phyloP scores from a whole-genome alignment of 2,329 filamentous ascomycete genomes.

The Hypoxylon sp. region DNA sequence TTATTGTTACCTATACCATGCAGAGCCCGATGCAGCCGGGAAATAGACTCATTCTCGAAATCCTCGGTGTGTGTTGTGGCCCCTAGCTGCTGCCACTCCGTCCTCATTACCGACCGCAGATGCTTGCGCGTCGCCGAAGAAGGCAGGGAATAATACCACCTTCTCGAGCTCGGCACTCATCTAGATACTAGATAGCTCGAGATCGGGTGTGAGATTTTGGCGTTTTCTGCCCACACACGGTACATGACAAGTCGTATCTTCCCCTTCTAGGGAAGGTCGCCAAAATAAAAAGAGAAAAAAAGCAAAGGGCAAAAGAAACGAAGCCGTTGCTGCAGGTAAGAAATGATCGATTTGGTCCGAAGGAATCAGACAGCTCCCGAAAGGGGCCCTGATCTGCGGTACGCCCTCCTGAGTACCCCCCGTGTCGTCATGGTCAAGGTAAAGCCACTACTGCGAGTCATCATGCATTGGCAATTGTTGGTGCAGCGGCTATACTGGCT shows the following conservation, averaged over 20 bases:
- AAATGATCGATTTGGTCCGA: slow-evolving; percentile 33
- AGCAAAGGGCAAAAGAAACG: slow-evolving; percentile 7
- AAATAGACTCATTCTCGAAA: slow-evolving; percentile 28
- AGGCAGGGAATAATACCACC: slow-evolving; percentile 36
- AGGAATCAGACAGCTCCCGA: slow-evolving; percentile 36
- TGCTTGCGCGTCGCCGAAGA: slow-evolving; percentile 36
- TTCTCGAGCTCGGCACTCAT: slow-evolving; percentile 24
- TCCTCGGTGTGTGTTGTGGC: slow-evolving; percentile 39
- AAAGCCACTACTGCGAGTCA: slow-evolving; percentile 44
- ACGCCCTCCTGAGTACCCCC: slow-evolving; percentile 23
- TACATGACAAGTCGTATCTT: slow-evolving; percentile 17
- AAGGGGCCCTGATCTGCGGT: slow-evolving; percentile 36
- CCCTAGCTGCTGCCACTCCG: slow-evolving; percentile 4
- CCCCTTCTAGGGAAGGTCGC: slow-evolving; percentile 2
- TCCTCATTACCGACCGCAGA: slow-evolving; percentile 29
- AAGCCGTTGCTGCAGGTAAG: slow-evolving; percentile 16
- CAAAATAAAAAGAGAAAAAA: slow-evolving; percentile 30
- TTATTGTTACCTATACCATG: slow-evolving; percentile 27
- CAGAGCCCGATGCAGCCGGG: slow-evolving; percentile 26
- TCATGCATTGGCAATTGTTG: slow-evolving; percentile 40
- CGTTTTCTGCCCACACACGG: slow-evolving; percentile 2
- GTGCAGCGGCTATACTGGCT: slow-evolving; percentile 35
- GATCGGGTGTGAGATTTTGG: slow-evolving; percentile 27
- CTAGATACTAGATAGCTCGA: slow-evolving; percentile 20
- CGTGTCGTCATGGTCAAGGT: slow-evolving; percentile 27